Conservation (phyloP, 1,284 basidiomycete genomes). For the Ganoderma lucidum region DNA sequence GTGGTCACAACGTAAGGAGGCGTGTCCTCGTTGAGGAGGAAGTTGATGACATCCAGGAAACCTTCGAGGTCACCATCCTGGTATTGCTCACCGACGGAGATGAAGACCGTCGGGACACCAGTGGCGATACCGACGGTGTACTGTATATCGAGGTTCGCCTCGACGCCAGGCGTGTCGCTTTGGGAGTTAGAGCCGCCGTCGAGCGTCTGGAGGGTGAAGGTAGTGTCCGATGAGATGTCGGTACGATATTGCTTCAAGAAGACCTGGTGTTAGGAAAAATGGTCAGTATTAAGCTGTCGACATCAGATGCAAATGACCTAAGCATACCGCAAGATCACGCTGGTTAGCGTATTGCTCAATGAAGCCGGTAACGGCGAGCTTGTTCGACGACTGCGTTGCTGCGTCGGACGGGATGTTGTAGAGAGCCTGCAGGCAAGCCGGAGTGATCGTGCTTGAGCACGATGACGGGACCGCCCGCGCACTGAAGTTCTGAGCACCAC, state of each 20-base stretch:
- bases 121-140: slow-evolving; percentile 62
- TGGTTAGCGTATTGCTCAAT: slow-evolving; percentile 59
- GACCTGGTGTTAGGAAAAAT: slow-evolving; percentile 23
- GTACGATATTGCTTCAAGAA: slow-evolving; percentile 41
- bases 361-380: slow-evolving; percentile 64
- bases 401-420: slow-evolving; percentile 60
- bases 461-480: slow-evolving; percentile 31
- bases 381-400: slow-evolving; percentile 51
- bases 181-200: slow-evolving; percentile 52
- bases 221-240: slow-evolving; percentile 43
- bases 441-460: slow-evolving; percentile 57
- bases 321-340: slow-evolving; percentile 52
- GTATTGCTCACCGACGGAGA: slow-evolving; percentile 52
- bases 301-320: background rate
- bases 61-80: slow-evolving; percentile 24
- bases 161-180: slow-evolving; percentile 43
- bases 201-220: slow-evolving; percentile 52
- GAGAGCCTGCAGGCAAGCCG: slow-evolving; percentile 58
- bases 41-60: slow-evolving; percentile 39
- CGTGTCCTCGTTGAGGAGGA: slow-evolving; percentile 45
- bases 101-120: slow-evolving; percentile 42
- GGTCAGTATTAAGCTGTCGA: background rate
- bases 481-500: slow-evolving; percentile 22
- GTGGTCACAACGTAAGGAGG: slow-evolving; percentile 60
- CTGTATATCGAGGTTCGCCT: slow-evolving; percentile 72